Conservation (phyloP, 306 rosid genomes). For the Cicer pinnatifidum region DNA sequence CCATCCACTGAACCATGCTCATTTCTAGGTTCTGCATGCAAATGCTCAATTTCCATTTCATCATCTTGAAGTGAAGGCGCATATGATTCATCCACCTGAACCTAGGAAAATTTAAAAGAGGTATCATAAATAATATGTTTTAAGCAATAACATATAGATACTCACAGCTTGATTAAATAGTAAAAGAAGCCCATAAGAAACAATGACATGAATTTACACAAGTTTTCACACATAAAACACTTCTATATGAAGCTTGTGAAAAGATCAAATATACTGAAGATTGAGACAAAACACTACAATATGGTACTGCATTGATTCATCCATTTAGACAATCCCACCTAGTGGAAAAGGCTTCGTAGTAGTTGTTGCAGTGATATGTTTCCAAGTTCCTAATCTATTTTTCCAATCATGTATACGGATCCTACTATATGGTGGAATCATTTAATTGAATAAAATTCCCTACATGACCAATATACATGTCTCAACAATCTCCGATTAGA, state of each 20-base stretch:
- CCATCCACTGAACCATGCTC: conserved; percentile 60
- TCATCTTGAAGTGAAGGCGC: conserved; percentile 63
- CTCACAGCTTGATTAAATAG: conserved; percentile 15
- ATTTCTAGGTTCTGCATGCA: conserved; percentile 65
- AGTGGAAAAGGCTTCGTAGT: neutral
- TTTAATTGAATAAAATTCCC: neutral
- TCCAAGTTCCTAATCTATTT: neutral
- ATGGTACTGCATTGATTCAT: neutral
- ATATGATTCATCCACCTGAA: conserved; percentile 63
- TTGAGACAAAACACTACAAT: neutral
- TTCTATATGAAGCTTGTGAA: neutral
- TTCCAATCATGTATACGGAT: neutral
- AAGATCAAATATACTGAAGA: neutral
- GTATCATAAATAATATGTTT: conserved; percentile 30
- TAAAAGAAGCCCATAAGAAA: conserved; percentile 4
- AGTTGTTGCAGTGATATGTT: neutral
- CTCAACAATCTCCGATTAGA: conserved; percentile 18
- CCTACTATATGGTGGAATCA: neutral
- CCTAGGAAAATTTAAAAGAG: conserved; percentile 47
- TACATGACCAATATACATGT: neutral
- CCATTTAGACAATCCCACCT: conserved; percentile 1
- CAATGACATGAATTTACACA: neutral
- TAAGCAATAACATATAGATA: conserved; percentile 5
- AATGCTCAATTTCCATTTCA: conserved; percentile 60
- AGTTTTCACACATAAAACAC: conserved; percentile 1